Evolutionary conservation across 345 rosid genomes (phyloP).

Genomic region (Pugionium dolabratum): DNA sequence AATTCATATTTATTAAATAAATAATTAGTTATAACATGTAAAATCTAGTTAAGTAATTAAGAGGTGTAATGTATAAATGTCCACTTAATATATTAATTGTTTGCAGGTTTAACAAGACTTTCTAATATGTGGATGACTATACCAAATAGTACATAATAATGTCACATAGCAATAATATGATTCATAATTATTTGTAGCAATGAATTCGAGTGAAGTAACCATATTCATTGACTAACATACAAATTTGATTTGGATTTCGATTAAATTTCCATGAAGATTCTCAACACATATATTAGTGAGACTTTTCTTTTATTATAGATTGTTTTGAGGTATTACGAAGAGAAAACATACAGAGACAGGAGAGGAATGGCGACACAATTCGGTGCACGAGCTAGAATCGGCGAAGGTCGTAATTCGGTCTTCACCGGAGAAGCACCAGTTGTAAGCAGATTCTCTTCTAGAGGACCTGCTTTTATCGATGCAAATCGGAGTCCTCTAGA

Average conservation of each 20-base stretch:
- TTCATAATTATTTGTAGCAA: background rate
- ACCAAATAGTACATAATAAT: background rate
- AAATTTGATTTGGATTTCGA: background rate
- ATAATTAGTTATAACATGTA: too few species aligned
- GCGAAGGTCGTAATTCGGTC: conserved; percentile 67
- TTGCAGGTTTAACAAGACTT: too few species aligned
- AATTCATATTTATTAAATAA: too few species aligned
- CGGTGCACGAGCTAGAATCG: conserved; percentile 53
- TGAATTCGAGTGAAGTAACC: conserved; percentile 1
- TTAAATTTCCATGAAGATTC: background rate
- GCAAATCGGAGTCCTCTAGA: conserved; percentile 49
- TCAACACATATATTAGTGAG: background rate
- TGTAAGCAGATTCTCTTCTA: conserved; percentile 75
- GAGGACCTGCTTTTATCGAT: conserved; percentile 73
- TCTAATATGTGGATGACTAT: background rate
- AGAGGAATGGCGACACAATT: conserved; percentile 46
- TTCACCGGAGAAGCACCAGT: conserved; percentile 54
- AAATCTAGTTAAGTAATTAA: too few species aligned
- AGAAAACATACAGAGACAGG: conserved; percentile 47
- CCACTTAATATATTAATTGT: background rate
- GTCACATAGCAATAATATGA: background rate
- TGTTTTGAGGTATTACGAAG: conserved; percentile 60
- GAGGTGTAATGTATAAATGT: background rate
- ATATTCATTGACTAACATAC: background rate
- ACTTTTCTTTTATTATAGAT: conserved; percentile 41